A percentile compares a stretch with the other conserved stretches of the same genome.
Conservation (phyloP, 305 asterid genomes). For the Fraxinus xanthoxyloides region DNA sequence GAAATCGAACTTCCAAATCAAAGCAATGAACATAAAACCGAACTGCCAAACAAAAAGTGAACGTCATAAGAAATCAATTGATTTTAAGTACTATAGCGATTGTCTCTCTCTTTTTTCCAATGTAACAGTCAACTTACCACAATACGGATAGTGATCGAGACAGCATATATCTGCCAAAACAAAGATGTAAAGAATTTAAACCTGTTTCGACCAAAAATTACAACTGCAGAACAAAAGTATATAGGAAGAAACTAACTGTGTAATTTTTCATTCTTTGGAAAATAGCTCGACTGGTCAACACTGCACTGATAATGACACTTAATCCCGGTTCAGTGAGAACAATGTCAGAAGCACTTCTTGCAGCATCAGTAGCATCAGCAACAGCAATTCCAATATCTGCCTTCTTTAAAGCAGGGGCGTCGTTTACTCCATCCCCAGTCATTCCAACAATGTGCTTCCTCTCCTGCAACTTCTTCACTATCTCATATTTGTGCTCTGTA, state of each 20-base stretch:
- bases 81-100: background rate
- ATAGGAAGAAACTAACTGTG: constrained; percentile 39
- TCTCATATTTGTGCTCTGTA: constrained; percentile 50
- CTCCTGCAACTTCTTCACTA: constrained; percentile 61
- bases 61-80: constrained; percentile 14
- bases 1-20: constrained; percentile 88
- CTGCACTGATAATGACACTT: constrained; percentile 52
- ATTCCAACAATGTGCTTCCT: constrained; percentile 60
- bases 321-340: constrained; percentile 58
- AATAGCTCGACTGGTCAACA: constrained; percentile 61
- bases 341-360: constrained; percentile 59
- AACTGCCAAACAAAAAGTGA: constrained; percentile 45
- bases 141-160: constrained; percentile 91
- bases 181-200: background rate
- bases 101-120: background rate
- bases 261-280: constrained; percentile 66
- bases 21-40: constrained; percentile 85
- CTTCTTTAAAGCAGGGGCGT: constrained; percentile 67
- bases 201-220: background rate
- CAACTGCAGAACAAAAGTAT: background rate
- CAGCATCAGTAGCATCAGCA: constrained; percentile 64
- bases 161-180: constrained; percentile 77
- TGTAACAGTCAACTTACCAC: constrained; percentile 56
- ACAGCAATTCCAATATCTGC: constrained; percentile 66
- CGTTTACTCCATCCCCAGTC: constrained; percentile 68